Base-by-base conservation (phyloP, 1,284 basidiomycete species). In the Pterulicium gracile region DNA sequence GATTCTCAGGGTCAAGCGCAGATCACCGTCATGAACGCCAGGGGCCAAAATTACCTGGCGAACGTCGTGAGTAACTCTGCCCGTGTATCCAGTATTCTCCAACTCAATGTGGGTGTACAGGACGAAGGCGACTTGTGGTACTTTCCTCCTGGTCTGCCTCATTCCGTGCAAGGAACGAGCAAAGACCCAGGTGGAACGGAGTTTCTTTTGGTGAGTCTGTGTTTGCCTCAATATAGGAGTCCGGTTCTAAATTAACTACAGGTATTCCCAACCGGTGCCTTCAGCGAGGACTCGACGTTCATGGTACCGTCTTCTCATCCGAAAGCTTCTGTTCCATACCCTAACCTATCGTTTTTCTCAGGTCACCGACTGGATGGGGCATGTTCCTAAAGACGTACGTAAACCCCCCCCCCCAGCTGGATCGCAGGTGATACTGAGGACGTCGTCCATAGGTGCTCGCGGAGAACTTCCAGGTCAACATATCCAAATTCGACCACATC, bases 211-310 rank as follows among this genome's bases (percentile, higher is more conserved):
- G 65, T 47, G n/a, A 41, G 12, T 20, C 3, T 15, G 12, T 4
- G 7, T 23, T 13, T 14, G 5, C n/a, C 10, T 13, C n/a, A 15
- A 19, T 17, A 20, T 17, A 19, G 13, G 13, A 14, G 14, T n/a
- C 5, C 3, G 3, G 17, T 12, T 39, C 15, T 27, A 39, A 15
- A 5, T 17, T 39, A 18, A n/a, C n/a, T 5, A 7, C 36, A 47
- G 45, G 39, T 81, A 18, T 79, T 79, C 47, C 74, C 78, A 51
- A 63, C 59, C 20, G 77, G 78, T 19, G 48, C 57, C 22, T 80
- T 80, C 53, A 70, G 65, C 40, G 78, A 80, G 56, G 76, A 80
- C 45, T 58, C 62, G 2, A 81, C 78, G 0, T 80, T 81, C 58
- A 61, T 69, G 23, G 41, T 49, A 24, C 24, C 15, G 32, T 13